Conservation (phyloP, 345 rosid genomes). For the Corchorus capsularis region DNA sequence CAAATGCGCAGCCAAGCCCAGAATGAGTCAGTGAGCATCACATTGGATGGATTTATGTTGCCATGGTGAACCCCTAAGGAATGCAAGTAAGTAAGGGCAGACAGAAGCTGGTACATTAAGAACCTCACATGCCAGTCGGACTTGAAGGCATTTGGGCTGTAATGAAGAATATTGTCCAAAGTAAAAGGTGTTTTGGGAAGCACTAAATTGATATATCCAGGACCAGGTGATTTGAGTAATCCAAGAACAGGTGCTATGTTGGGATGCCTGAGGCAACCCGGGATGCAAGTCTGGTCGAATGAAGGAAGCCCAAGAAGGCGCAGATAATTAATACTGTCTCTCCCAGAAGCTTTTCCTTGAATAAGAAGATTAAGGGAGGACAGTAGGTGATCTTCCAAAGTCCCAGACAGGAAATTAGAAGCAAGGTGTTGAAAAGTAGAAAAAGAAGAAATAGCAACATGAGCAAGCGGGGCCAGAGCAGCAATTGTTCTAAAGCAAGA, state of each 20-base stretch:
- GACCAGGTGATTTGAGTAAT: constrained; percentile 47
- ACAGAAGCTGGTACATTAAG: constrained; percentile 72
- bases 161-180: constrained; percentile 75
- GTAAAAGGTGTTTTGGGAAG: constrained; percentile 72
- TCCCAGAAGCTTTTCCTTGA: constrained; percentile 72
- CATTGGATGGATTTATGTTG: constrained; percentile 64
- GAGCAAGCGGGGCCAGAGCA: constrained; percentile 69
- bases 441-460: constrained; percentile 42
- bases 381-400: constrained; percentile 67
- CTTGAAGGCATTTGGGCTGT: constrained; percentile 61
- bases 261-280: constrained; percentile 79
- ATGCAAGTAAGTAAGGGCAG: constrained; percentile 72
- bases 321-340: constrained; percentile 58
- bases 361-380: constrained; percentile 55
- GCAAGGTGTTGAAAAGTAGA: constrained; percentile 53
- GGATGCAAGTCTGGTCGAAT: constrained; percentile 43
- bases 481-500: constrained; percentile 50
- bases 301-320: constrained; percentile 65
- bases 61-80: constrained; percentile 67
- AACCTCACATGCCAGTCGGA: constrained; percentile 80
- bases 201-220: constrained; percentile 50
- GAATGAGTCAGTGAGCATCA: constrained; percentile 63
- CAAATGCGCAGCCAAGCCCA: constrained; percentile 74
- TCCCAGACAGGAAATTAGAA: constrained; percentile 51
- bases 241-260: constrained; percentile 74